Conservation (phyloP, 345 rosid genomes). For the Crucihimalaya himalaica region DNA sequence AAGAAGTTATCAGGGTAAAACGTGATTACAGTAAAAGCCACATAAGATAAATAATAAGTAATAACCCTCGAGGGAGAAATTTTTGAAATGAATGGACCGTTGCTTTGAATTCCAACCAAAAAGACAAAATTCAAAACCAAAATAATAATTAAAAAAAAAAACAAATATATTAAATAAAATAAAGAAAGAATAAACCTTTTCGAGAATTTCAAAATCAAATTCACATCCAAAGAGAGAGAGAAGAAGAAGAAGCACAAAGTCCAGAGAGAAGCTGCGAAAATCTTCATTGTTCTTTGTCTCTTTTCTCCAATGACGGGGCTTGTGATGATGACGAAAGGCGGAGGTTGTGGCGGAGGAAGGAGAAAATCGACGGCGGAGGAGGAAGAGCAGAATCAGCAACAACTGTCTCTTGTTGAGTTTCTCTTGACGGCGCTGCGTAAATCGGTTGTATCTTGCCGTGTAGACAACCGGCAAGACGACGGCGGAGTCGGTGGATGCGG, state of each 20-base stretch:
- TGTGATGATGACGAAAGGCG: slow-evolving; percentile 80
- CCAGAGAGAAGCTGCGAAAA: slow-evolving; percentile 14
- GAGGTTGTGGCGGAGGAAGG: slow-evolving; percentile 63
- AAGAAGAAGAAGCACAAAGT: slow-evolving; percentile 28
- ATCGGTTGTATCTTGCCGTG: slow-evolving; percentile 83
- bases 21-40: slow-evolving; percentile 31
- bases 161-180: background rate
- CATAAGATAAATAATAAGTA: slow-evolving; percentile 6
- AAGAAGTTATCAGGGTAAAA: slow-evolving; percentile 10
- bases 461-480: slow-evolving; percentile 61
- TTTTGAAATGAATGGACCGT: slow-evolving; percentile 83
- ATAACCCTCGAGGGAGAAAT: slow-evolving; percentile 50
- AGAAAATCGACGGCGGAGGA: slow-evolving; percentile 39
- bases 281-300: background rate
- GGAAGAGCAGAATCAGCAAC: slow-evolving; percentile 58
- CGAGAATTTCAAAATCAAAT: slow-evolving; percentile 37
- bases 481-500: slow-evolving; percentile 32
- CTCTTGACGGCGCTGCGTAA: slow-evolving; percentile 75
- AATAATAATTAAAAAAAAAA: background rate
- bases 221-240: slow-evolving; percentile 25
- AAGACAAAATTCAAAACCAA: slow-evolving; percentile 46
- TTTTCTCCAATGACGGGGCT: slow-evolving; percentile 69
- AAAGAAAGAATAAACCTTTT: slow-evolving; percentile 28
- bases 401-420: slow-evolving; percentile 62
- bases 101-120: slow-evolving; percentile 47